phyloP scores from a whole-genome alignment of 2,329 filamentous ascomycete genomes.

The Trichoderma sp. region DNA sequence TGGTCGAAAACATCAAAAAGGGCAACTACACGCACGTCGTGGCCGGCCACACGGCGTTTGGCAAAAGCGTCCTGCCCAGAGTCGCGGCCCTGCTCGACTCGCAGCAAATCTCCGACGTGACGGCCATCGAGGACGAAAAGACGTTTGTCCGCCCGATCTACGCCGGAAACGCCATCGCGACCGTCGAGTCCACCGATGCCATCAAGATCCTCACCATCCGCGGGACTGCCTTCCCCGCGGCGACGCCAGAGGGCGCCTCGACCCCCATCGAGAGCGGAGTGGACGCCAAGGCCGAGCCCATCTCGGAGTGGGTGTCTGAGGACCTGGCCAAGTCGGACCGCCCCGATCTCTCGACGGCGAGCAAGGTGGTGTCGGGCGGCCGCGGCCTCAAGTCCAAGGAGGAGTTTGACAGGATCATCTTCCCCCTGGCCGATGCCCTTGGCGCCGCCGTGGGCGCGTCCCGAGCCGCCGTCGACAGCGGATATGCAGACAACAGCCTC shows the following conservation, averaged over 20 bases:
- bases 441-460: conserved; percentile 96
- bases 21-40: conserved; percentile 91
- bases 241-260: conserved; percentile 70
- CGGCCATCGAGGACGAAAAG: conserved; percentile 80
- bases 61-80: conserved; percentile 90
- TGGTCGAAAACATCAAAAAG: conserved; percentile 96
- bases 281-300: conserved; percentile 75
- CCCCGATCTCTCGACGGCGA: conserved; percentile 88
- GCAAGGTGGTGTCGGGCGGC: conserved; percentile 88
- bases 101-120: conserved; percentile 94
- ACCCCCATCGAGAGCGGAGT: conserved; percentile 77
- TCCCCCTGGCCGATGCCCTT: conserved; percentile 86
- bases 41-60: conserved; percentile 89
- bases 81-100: conserved; percentile 89
- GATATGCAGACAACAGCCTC: conserved; percentile 96
- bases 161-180: conserved; percentile 94
- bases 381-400: conserved; percentile 97
- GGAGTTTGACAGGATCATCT: conserved; percentile 91
- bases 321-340: conserved; percentile 91
- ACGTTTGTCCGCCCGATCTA: conserved; percentile 97
- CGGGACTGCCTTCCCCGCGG: conserved; percentile 85
- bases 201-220: conserved; percentile 91
- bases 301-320: conserved; percentile 90
- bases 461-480: conserved; percentile 91
- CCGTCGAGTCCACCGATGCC: conserved; percentile 83